Evolutionary conservation across 1,139 yeast species (phyloP).

Genomic region (Protomyces macrosporus): DNA sequence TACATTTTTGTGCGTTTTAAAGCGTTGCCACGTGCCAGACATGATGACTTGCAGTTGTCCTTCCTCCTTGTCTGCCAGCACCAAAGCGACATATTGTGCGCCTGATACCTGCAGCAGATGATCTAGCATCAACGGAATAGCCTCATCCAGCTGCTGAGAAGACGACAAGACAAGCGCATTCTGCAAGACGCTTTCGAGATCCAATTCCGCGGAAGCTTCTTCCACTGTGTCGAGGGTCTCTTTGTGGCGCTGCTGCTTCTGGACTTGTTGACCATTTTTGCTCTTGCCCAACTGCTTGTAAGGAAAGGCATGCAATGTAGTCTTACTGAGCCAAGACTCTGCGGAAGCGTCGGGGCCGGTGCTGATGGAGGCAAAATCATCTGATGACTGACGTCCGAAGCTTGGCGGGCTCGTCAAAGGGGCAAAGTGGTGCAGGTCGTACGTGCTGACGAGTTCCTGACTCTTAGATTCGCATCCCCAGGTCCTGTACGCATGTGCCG

Average conservation of each 20-base stretch:
- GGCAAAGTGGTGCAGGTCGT: background rate
- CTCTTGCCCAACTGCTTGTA: background rate
- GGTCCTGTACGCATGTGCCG: background rate
- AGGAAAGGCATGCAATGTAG: background rate
- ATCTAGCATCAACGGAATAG: slow-evolving; percentile 29
- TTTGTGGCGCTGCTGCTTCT: background rate
- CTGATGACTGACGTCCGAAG: background rate
- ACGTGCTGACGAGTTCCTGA: background rate
- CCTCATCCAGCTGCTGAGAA: background rate
- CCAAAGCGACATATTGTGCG: slow-evolving; percentile 31
- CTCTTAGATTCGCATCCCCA: slow-evolving; percentile 9
- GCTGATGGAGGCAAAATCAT: background rate
- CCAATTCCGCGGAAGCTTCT: slow-evolving; percentile 2
- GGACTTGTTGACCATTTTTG: too few species aligned
- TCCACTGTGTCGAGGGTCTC: background rate
- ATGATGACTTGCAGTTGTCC: slow-evolving; percentile 29
- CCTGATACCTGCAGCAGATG: slow-evolving; percentile 31
- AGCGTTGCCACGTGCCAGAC: slow-evolving; percentile 26
- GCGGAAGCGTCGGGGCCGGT: background rate
- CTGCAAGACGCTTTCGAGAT: slow-evolving; percentile 3
- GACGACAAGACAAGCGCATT: slow-evolving; percentile 9
- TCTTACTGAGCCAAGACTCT: background rate
- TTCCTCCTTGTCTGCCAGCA: slow-evolving; percentile 28
- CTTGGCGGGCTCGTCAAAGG: background rate
- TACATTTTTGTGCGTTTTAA: slow-evolving; percentile 17